These are phyloP conservation scores for Boletus subluridellus DNA, from an alignment of 1,284 basidiomycete genomes.

Conservation along the genomic window DNA sequence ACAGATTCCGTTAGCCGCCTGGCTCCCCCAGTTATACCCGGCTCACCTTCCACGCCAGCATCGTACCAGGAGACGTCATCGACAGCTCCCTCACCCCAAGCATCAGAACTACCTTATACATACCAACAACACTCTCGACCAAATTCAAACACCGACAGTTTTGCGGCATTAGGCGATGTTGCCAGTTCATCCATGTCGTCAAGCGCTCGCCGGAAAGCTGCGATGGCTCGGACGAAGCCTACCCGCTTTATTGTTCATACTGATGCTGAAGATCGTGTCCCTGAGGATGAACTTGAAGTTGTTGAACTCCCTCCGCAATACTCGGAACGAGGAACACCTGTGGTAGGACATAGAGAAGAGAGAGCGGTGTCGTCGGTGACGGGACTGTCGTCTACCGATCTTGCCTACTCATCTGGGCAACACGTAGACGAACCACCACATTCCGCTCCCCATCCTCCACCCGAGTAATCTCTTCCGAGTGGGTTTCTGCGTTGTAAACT, in stretches of 20 bases:
- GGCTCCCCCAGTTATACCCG: conserved; percentile 11
- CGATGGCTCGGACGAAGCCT: conserved; percentile 42
- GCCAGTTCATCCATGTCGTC: conserved; percentile 35
- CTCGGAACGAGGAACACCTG: conserved; percentile 45
- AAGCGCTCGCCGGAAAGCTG: conserved; percentile 48
- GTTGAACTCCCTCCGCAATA: conserved; percentile 77
- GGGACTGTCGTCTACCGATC: conserved; percentile 2
- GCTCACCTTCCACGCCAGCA: not conserved
- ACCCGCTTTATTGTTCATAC: conserved; percentile 67
- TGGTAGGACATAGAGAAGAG: conserved; percentile 3
- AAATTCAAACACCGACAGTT: conserved; percentile 22
- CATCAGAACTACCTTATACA: conserved; percentile 25
- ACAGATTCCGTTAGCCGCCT: conserved; percentile 21
- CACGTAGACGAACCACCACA: not conserved
- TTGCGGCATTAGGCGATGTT: conserved; percentile 21
- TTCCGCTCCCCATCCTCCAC: conserved; percentile 6
- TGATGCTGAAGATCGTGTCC: conserved; percentile 55
- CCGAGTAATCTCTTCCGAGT: not conserved
- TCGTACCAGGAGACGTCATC: conserved; percentile 7
- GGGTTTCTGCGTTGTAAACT: not conserved
- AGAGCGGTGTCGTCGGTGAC: conserved; percentile 15
- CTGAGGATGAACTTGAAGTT: conserved; percentile 50
- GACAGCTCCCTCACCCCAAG: conserved; percentile 4
- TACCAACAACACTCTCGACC: conserved; percentile 24
- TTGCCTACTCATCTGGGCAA: conserved; percentile 17